phyloP scores from a whole-genome alignment of 169 alveolate species.

The Hepatocystis sp. region DNA sequence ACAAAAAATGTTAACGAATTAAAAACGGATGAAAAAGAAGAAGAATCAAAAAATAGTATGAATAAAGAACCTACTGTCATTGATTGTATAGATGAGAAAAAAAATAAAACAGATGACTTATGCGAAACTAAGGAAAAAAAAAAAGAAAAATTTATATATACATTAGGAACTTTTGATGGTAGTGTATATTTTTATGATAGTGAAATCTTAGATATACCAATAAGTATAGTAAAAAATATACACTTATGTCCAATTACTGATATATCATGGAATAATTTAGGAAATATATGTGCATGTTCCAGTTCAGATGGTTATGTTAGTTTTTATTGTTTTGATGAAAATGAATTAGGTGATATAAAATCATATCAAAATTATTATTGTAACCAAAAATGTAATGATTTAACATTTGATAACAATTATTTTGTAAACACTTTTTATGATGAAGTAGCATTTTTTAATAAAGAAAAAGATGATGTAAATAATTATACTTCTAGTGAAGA shows the following conservation, averaged over 20 bases:
- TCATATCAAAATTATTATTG: constrained; percentile 64
- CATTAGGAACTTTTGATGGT: constrained; percentile 92
- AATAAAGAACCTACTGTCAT: not conserved
- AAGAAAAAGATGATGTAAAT: constrained; percentile 35
- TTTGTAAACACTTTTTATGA: constrained; percentile 61
- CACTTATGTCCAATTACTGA: constrained; percentile 95
- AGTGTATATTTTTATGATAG: constrained; percentile 91
- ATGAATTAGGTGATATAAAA: constrained; percentile 88
- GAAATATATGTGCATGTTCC: constrained; percentile 91
- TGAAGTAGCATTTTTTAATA: constrained; percentile 63
- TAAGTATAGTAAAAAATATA: constrained; percentile 92
- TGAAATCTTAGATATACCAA: constrained; percentile 88
- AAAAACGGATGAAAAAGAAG: constrained; percentile 19
- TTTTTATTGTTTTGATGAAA: constrained; percentile 87
- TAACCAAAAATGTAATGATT: constrained; percentile 67
- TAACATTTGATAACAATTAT: constrained; percentile 61
- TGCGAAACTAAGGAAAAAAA: constrained; percentile 83
- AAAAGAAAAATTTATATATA: constrained; percentile 85
- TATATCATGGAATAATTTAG: constrained; percentile 94
- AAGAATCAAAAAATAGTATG: constrained; percentile 25
- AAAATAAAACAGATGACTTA: constrained; percentile 56
- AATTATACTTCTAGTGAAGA: constrained; percentile 75
- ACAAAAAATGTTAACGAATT: constrained; percentile 23
- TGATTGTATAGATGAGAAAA: constrained; percentile 26
- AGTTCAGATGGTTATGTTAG: constrained; percentile 95